These are phyloP conservation scores for Pythium insidiosum DNA, from an alignment of 352 stramenopile species.

Conservation along the genomic window DNA sequence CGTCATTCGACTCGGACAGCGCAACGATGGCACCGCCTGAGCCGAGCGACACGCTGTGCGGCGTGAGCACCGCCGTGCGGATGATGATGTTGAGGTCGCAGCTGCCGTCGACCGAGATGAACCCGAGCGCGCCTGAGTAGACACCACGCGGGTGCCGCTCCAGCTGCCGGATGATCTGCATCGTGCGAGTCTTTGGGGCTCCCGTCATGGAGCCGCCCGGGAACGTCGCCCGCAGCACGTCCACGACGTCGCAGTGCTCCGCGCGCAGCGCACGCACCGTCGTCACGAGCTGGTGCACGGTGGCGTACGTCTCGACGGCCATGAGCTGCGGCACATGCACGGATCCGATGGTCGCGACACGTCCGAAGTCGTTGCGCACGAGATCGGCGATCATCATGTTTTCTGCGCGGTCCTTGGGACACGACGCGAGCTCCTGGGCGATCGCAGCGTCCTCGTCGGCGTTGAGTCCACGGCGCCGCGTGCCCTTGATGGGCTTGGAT, in stretches of 20 bases:
- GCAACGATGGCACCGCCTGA: constrained; percentile 94
- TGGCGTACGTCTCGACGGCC: constrained; percentile 94
- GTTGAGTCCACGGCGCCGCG: constrained; percentile 45
- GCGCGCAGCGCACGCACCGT: constrained; percentile 85
- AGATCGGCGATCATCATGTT: constrained; percentile 99
- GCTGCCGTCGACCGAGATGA: constrained; percentile 91
- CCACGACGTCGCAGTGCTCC: constrained; percentile 56
- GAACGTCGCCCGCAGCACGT: constrained; percentile 93
- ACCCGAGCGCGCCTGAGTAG: constrained; percentile 95
- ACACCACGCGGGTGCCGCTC: constrained; percentile 87
- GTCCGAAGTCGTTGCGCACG: constrained; percentile 93
- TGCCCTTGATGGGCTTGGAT: constrained; percentile 98
- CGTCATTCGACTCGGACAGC: constrained; percentile 90
- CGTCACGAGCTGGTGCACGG: constrained; percentile 97
- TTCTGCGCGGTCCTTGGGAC: constrained; percentile 92
- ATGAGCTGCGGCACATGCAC: constrained; percentile 93
- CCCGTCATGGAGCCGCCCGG: constrained; percentile 97
- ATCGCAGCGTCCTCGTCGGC: constrained; percentile 50
- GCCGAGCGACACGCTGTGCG: constrained; percentile 78
- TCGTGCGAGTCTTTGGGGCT: constrained; percentile 94
- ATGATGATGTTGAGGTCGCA: constrained; percentile 98
- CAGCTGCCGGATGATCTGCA: constrained; percentile 93
- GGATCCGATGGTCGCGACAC: constrained; percentile 87
- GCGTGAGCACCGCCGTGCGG: constrained; percentile 90
- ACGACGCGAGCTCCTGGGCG: constrained; percentile 63